Evolutionary conservation across 805 yeast species (phyloP), one percentile per base, ranked within the genome.

Genomic region (Zygosaccharomyces kombuchaensis): DNA sequence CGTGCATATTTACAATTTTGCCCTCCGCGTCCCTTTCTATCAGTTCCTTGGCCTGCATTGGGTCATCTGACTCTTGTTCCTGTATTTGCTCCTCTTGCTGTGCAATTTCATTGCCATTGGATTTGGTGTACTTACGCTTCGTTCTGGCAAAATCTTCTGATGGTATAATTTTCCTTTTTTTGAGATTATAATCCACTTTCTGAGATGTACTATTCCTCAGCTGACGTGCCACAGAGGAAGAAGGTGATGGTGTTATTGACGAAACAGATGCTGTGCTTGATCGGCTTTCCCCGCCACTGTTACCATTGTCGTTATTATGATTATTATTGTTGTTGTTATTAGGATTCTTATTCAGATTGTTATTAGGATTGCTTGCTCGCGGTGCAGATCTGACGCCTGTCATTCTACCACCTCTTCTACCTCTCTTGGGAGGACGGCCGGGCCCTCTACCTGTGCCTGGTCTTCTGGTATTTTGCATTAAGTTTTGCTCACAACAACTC

Each of bases 401-500:
- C 31, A 27, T 27, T 27, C 31, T 38, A 6, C 41, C 41, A 38
- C 31, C 34, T 14, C 17, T 40, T 40, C 37, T 40, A 10, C 27
- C 27, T 34, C 37, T 32, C 44, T 40, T 38, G 29, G 41, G 41
- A 5, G 41, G 41, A 22, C 41, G 41, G 19, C 41, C 41, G 12
- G 41, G 41, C 22, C 41, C 41, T 38, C 41, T 85, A 32, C 96
- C 84, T 45, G 98, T 98, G 64, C 96, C 96, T 50, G 99, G 98
- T 59, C 93, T 76, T 62, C 85, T 77, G 16, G 96, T 77, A 52
- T 77, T 69, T 21, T 91, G 90, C 81, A 82, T 80, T 66, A 93
- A 74, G 66, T 68, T 85, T 56, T 73, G 66, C 65, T 93, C 98
- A 53, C 16, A 7, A n/a, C 27, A 27, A 38, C 27, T 26, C 9